A percentile compares a stretch with the other conserved stretches of the same genome.
These are phyloP conservation scores for Phtheirospermum japonicum DNA, from an alignment of 257 asterid species.

Conservation along the genomic window DNA sequence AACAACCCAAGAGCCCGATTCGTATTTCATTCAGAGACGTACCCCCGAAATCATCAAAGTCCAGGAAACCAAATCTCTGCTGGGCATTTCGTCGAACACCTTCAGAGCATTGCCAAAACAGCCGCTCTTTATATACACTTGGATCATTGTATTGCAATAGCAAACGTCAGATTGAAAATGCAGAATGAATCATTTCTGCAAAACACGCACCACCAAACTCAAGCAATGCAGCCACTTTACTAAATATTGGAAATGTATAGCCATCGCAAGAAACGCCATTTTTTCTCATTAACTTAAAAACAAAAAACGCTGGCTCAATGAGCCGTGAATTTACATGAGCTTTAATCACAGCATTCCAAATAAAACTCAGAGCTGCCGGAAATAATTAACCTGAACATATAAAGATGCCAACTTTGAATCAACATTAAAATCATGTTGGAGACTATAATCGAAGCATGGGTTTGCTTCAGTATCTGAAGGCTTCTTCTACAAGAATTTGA, in stretches of 20 bases:
- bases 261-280: no score
- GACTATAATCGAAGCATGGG: slow-evolving; percentile 36
- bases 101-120: slow-evolving; percentile 32
- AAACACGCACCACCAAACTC: no score
- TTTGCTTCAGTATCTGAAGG: slow-evolving; percentile 36
- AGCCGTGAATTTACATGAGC: slow-evolving; percentile 32
- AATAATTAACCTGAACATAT: slow-evolving; percentile 32
- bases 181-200: no score
- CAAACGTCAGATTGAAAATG: slow-evolving; percentile 41
- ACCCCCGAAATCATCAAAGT: slow-evolving; percentile 40
- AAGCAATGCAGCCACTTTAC: no score
- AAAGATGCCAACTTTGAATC: no score
- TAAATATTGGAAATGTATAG: no score
- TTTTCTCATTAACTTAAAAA: no score
- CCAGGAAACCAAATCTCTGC: slow-evolving; percentile 53
- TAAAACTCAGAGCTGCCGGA: slow-evolving; percentile 28
- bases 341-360: slow-evolving; percentile 45
- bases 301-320: slow-evolving; percentile 31
- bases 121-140: slow-evolving; percentile 24
- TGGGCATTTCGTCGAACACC: slow-evolving; percentile 47
- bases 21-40: slow-evolving; percentile 28
- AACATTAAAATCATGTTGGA: slow-evolving; percentile 16
- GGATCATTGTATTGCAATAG: slow-evolving; percentile 40
- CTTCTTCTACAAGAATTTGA: slow-evolving; percentile 35
- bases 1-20: slow-evolving; percentile 39